Evolutionary conservation across 177 flowering plant genomes (phyloP).

Genomic region (Tripterygium wilfordii): DNA sequence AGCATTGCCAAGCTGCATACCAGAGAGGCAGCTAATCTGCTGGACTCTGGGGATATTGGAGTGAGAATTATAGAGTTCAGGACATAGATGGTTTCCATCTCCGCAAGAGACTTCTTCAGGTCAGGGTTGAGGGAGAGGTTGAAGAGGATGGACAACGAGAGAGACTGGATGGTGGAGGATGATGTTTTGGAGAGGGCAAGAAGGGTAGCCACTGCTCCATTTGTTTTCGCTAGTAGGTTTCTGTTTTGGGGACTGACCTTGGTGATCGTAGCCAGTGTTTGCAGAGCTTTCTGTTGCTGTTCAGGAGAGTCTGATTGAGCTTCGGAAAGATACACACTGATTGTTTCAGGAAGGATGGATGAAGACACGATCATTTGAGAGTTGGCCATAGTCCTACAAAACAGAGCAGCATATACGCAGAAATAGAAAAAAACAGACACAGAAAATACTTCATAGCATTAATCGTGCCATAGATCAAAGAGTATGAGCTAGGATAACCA

Average conservation of each 20-base stretch:
- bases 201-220: constrained; percentile 33
- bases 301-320: constrained; percentile 34
- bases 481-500: too few species aligned
- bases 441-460: too few species aligned
- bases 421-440: too few species aligned
- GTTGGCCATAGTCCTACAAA: too few species aligned
- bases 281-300: constrained; percentile 36
- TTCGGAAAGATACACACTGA: constrained; percentile 25
- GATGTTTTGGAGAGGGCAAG: constrained; percentile 33
- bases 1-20: constrained; percentile 72
- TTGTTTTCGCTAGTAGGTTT: constrained; percentile 36
- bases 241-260: constrained; percentile 55
- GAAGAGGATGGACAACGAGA: constrained; percentile 57
- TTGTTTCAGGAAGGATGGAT: constrained; percentile 21
- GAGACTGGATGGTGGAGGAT: constrained; percentile 26
- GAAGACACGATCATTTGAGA: constrained; percentile 27
- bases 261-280: constrained; percentile 41
- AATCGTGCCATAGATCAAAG: too few species aligned
- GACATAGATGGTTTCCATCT: constrained; percentile 38
- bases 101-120: constrained; percentile 41
- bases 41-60: constrained; percentile 28
- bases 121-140: constrained; percentile 64
- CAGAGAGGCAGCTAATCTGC: constrained; percentile 41
- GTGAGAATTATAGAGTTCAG: constrained; percentile 43
- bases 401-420: neutral